phyloP scores from a whole-genome alignment of 225 moss, liverwort and hornwort genomes.

The Climacium dendroides region DNA sequence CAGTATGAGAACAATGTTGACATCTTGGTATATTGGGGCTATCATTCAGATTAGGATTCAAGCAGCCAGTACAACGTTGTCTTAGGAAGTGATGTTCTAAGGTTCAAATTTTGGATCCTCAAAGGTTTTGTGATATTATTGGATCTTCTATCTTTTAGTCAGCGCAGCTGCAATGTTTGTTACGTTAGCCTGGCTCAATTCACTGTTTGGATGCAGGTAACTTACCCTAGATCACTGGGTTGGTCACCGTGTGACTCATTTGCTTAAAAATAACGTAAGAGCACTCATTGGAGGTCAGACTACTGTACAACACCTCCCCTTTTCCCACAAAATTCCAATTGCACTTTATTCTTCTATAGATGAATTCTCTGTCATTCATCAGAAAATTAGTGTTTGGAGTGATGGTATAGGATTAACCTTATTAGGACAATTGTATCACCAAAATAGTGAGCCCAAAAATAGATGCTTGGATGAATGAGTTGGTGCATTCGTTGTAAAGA shows the following conservation, averaged over 20 bases:
- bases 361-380: not conserved
- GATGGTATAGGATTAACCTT: not conserved
- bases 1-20: not conserved
- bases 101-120: not conserved
- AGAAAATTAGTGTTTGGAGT: not conserved
- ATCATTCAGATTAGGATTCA: not conserved
- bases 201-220: not conserved
- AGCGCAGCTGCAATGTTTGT: not conserved
- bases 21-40: not conserved
- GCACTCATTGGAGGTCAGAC: not conserved
- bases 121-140: not conserved
- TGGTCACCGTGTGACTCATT: not conserved
- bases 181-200: not conserved
- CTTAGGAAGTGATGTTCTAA: not conserved
- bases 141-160: not conserved
- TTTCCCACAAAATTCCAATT: not conserved
- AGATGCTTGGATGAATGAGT: not conserved
- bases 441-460: not conserved
- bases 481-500: not conserved
- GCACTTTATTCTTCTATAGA: not conserved
- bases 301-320: not conserved
- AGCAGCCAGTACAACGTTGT: not conserved
- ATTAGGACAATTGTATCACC: rapidly evolving
- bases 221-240: not conserved
- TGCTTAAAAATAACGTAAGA: not conserved